These are phyloP conservation scores for Nannizziopsis barbatae DNA, from an alignment of 2,329 filamentous ascomycete genomes.

Conservation along the genomic window DNA sequence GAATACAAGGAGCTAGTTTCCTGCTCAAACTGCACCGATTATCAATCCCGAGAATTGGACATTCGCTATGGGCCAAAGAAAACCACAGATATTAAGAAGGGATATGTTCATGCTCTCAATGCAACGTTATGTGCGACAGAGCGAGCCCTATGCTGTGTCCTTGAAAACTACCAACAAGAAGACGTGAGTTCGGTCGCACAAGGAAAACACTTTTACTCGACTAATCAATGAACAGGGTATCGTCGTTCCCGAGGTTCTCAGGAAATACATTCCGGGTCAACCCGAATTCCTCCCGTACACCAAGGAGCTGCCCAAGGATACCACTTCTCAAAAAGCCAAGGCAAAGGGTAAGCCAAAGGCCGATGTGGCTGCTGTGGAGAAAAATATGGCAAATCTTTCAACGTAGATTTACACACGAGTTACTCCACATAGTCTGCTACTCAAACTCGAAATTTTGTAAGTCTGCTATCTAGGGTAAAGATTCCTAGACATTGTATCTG, in stretches of 20 bases:
- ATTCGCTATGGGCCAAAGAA: slow-evolving; percentile 85
- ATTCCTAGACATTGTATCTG: too few species aligned
- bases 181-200: slow-evolving; percentile 45
- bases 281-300: slow-evolving; percentile 82
- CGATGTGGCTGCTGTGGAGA: slow-evolving; percentile 27
- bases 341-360: slow-evolving; percentile 25
- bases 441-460: too few species aligned
- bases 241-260: slow-evolving; percentile 67
- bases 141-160: slow-evolving; percentile 80
- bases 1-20: slow-evolving; percentile 98
- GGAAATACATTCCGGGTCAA: slow-evolving; percentile 80
- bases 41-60: slow-evolving; percentile 87
- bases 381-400: slow-evolving; percentile 32
- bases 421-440: background rate
- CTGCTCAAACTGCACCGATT: slow-evolving; percentile 96
- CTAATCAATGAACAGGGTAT: slow-evolving; percentile 46
- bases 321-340: slow-evolving; percentile 50
- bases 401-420: slow-evolving; percentile 23
- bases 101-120: slow-evolving; percentile 89
- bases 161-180: slow-evolving; percentile 94
- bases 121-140: slow-evolving; percentile 84
- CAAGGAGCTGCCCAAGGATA: slow-evolving; percentile 72
- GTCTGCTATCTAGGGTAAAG: too few species aligned
- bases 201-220: background rate
- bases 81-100: slow-evolving; percentile 73